Evolutionary conservation across 1,284 basidiomycete species (phyloP).

Genomic region (Clitocybe nebularis): DNA sequence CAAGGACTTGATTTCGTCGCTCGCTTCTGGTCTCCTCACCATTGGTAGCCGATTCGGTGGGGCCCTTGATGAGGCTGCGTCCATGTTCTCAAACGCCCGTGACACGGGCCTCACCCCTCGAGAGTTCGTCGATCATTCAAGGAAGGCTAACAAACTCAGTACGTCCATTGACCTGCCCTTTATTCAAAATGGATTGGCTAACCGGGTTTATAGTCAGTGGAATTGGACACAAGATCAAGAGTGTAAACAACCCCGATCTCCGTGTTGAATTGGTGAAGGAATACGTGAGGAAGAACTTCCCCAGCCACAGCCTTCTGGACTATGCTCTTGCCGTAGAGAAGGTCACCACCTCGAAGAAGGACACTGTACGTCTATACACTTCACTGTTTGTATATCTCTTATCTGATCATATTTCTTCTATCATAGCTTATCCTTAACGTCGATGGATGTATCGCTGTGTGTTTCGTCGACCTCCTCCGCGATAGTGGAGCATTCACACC

Average conservation of each 20-base stretch:
- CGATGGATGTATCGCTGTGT: constrained; percentile 96
- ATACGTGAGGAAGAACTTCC: constrained; percentile 95
- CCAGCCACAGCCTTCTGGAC: constrained; percentile 87
- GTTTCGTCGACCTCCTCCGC: constrained; percentile 93
- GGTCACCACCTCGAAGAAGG: constrained; percentile 97
- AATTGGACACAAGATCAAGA: constrained; percentile 99
- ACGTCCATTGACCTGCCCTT: constrained; percentile 29
- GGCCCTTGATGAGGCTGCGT: constrained; percentile 96
- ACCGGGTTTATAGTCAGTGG: constrained; percentile 67
- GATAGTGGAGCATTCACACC: constrained; percentile 93
- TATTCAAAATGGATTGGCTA: neutral
- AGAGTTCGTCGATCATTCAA: constrained; percentile 95
- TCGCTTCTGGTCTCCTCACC: constrained; percentile 94
- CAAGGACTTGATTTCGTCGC: constrained; percentile 96
- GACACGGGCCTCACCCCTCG: constrained; percentile 92
- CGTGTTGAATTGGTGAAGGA: constrained; percentile 98
- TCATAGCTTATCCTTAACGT: constrained; percentile 85
- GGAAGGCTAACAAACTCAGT: constrained; percentile 96
- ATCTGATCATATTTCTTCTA: constrained; percentile 2
- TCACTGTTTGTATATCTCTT: constrained; percentile 13
- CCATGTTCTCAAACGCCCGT: constrained; percentile 91
- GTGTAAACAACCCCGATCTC: constrained; percentile 94
- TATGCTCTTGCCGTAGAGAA: constrained; percentile 99
- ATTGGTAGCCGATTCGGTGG: constrained; percentile 99
- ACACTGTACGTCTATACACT: constrained; percentile 61